Percentiles rank a stretch among this genome's conserved stretches.
Conservation (phyloP, 257 asterid species). For the Anisodus acutangulus region DNA sequence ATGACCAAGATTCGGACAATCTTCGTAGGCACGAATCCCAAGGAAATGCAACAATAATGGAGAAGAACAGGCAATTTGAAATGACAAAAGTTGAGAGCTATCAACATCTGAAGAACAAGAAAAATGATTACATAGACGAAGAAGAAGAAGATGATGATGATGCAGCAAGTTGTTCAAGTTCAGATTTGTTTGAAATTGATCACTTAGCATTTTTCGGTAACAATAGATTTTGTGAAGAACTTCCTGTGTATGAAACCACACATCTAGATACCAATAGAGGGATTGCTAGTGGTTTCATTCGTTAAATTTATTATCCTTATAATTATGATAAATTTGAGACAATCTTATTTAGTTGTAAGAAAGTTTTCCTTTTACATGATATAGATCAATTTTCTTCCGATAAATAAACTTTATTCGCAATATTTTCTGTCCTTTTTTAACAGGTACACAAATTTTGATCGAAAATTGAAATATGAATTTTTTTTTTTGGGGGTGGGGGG, state of each 20-base stretch:
- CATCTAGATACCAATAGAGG: slow-evolving; percentile 54
- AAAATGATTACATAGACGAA: slow-evolving; percentile 29
- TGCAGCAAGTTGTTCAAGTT: slow-evolving; percentile 71
- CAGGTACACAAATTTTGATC: neutral
- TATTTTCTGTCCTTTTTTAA: slow-evolving; percentile 31
- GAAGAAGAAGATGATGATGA: slow-evolving; percentile 45
- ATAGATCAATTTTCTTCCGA: neutral
- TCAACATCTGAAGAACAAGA: neutral
- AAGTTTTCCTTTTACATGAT: neutral
- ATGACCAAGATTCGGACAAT: slow-evolving; percentile 37
- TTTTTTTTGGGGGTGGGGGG: no score
- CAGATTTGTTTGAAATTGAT: slow-evolving; percentile 87
- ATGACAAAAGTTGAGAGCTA: slow-evolving; percentile 26
- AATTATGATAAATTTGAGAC: slow-evolving; percentile 1
- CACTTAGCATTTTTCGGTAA: slow-evolving; percentile 55
- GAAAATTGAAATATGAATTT: no score
- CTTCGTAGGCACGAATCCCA: slow-evolving; percentile 40
- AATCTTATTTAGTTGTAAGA: neutral
- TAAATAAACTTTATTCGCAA: neutral
- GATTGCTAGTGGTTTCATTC: slow-evolving; percentile 58
- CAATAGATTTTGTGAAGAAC: slow-evolving; percentile 65
- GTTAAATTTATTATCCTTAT: slow-evolving; percentile 33
- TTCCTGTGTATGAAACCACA: slow-evolving; percentile 88
- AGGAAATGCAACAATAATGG: slow-evolving; percentile 27
- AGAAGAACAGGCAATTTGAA: slow-evolving; percentile 38